Conservation (phyloP, 2,329 filamentous ascomycete species). For the Dothidotthia symphoricarpi region DNA sequence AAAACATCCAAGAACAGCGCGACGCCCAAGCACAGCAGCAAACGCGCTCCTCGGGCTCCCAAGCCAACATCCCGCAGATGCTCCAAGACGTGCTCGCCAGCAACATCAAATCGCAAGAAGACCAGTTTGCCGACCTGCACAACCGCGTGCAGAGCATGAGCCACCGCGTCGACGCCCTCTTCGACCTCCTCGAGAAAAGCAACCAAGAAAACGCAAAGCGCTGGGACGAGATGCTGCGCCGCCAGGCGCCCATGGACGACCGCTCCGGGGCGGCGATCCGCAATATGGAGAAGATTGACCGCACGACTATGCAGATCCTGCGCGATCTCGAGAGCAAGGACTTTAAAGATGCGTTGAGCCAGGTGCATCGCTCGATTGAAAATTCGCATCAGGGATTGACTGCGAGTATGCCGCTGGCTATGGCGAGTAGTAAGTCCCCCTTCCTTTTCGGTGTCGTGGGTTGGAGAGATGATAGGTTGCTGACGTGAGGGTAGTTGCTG, state of each 20-base stretch:
- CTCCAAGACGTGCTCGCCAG: slow-evolving; percentile 47
- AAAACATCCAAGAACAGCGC: slow-evolving; percentile 33
- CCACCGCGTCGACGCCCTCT: slow-evolving; percentile 65
- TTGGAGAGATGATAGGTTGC: slow-evolving; percentile 1
- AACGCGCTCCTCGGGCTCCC: slow-evolving; percentile 25
- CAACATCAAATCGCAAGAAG: slow-evolving; percentile 46
- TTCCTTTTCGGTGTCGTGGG: not conserved
- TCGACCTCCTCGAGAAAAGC: slow-evolving; percentile 55
- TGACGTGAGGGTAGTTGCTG: slow-evolving; percentile 47
- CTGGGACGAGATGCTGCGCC: slow-evolving; percentile 53
- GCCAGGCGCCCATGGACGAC: slow-evolving; percentile 33
- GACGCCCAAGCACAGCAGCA: slow-evolving; percentile 26
- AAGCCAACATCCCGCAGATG: slow-evolving; percentile 36
- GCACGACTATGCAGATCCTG: slow-evolving; percentile 51
- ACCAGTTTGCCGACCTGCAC: slow-evolving; percentile 81
- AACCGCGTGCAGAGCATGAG: slow-evolving; percentile 73
- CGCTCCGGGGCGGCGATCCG: slow-evolving; percentile 42
- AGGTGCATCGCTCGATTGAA: slow-evolving; percentile 55
- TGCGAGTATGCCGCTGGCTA: slow-evolving; percentile 51
- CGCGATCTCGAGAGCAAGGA: slow-evolving; percentile 58
- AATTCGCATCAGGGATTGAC: slow-evolving; percentile 55
- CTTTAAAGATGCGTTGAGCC: slow-evolving; percentile 55
- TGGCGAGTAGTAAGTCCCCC: slow-evolving; percentile 49
- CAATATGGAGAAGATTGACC: slow-evolving; percentile 55
- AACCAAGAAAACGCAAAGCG: slow-evolving; percentile 56